These are phyloP conservation scores for Globomyces pollinis-pini DNA, from an alignment of 192 early-diverging fungal genomes.

Conservation along the genomic window DNA sequence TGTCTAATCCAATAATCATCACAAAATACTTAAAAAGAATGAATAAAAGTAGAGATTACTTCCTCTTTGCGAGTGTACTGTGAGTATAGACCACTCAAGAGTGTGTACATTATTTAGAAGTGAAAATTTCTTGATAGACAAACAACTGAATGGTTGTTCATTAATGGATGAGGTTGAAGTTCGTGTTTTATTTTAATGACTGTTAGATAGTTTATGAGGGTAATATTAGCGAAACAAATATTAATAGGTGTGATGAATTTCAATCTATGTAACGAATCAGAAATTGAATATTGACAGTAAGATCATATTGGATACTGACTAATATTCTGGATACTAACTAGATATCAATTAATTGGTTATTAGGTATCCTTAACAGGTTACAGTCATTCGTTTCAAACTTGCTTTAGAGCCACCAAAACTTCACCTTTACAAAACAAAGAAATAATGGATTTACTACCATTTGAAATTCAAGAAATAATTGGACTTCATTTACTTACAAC, in stretches of 20 bases:
- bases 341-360: not conserved
- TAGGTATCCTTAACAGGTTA: not conserved
- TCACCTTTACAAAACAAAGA: not conserved
- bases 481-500: not conserved
- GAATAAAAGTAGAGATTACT: too few relatives aligned
- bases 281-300: not conserved
- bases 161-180: too few relatives aligned
- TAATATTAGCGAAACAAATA: too few relatives aligned
- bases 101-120: conserved; percentile 69
- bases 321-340: not conserved
- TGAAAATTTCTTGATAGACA: not conserved
- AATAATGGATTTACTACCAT: not conserved
- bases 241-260: not conserved
- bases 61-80: conserved; percentile 82
- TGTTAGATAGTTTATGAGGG: too few relatives aligned
- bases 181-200: too few relatives aligned
- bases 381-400: not conserved
- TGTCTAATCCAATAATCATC: conserved; percentile 94
- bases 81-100: conserved; percentile 82
- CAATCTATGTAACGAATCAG: not conserved
- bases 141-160: not conserved
- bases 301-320: not conserved
- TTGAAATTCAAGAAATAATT: not conserved
- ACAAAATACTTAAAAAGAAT: conserved; percentile 91
- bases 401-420: not conserved